Percentiles rank a stretch among this genome's conserved stretches.
Conservation (phyloP, 306 rosid genomes). For the Lathyrus oleraceus region DNA sequence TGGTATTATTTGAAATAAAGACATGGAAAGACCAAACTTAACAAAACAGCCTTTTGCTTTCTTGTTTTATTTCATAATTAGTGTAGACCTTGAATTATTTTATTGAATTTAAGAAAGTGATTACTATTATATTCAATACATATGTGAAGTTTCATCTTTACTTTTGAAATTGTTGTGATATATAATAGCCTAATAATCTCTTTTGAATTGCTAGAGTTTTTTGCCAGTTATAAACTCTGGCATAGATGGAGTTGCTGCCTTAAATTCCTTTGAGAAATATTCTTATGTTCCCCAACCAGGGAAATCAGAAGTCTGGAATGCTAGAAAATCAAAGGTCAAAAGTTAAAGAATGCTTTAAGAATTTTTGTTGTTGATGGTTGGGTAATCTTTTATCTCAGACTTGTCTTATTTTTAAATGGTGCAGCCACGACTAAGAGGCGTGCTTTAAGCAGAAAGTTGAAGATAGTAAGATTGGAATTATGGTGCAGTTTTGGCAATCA, state of each 20-base stretch:
- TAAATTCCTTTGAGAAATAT: conserved; percentile 58
- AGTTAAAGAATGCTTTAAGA: conserved; percentile 6
- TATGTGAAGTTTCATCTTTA: conserved; percentile 11
- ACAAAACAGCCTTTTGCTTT: background rate
- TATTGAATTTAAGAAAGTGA: conserved; percentile 15
- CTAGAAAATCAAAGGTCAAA: conserved; percentile 68
- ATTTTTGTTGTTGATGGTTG: background rate
- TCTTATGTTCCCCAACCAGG: conserved; percentile 42
- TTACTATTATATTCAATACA: conserved; percentile 14
- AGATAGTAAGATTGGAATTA: conserved; percentile 15
- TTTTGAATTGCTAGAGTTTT: conserved; percentile 47
- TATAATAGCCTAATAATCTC: conserved; percentile 16
- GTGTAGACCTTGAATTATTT: conserved; percentile 15
- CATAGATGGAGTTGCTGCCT: conserved; percentile 33
- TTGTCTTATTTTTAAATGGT: conserved; percentile 38
- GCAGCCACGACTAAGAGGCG: conserved; percentile 46
- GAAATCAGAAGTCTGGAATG: conserved; percentile 58
- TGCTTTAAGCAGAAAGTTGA: conserved; percentile 22
- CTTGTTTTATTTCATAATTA: background rate
- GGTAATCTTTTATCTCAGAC: conserved; percentile 20
- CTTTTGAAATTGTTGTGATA: conserved; percentile 13
- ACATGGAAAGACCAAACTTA: background rate
- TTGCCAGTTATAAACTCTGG: conserved; percentile 39
- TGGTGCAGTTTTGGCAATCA: conserved; percentile 21
- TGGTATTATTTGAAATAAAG: conserved; percentile 2